Percentiles rank a stretch among this genome's conserved stretches.
Evolutionary conservation across 257 asterid genomes (phyloP).

Genomic region (Schizonepeta tenuifolia): DNA sequence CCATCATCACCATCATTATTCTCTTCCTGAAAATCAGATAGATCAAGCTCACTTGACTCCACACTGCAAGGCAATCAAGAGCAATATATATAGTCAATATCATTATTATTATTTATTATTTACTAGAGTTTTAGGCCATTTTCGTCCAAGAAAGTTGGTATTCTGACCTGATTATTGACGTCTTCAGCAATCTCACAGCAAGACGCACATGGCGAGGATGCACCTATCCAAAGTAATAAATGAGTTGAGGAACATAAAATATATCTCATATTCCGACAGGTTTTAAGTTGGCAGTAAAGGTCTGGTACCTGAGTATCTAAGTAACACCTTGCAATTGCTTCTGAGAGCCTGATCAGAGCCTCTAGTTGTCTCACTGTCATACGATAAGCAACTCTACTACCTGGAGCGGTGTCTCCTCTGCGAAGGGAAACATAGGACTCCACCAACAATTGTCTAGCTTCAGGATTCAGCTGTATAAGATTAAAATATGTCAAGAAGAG

Average conservation of each 20-base stretch:
- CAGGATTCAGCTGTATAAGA: constrained; percentile 67
- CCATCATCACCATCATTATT: constrained; percentile 46
- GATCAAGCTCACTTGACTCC: constrained; percentile 93
- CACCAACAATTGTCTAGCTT: constrained; percentile 79
- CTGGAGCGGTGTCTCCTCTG: constrained; percentile 90
- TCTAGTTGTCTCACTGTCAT: constrained; percentile 98
- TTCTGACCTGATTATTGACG: constrained; percentile 87
- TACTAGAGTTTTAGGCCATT: not conserved
- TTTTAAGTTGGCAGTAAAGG: not conserved
- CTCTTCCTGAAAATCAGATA: constrained; percentile 92
- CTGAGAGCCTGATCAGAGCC: constrained; percentile 94
- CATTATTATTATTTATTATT: not conserved
- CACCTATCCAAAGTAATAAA: constrained; percentile 54
- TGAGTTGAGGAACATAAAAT: constrained; percentile 13
- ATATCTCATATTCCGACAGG: not conserved
- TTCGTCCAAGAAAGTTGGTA: constrained; percentile 17
- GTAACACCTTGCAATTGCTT: constrained; percentile 93
- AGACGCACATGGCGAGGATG: constrained; percentile 69
- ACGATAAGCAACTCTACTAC: constrained; percentile 97
- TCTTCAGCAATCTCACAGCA: constrained; percentile 81
- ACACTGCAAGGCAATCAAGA: constrained; percentile 61
- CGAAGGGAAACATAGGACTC: constrained; percentile 92
- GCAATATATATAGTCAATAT: not conserved
- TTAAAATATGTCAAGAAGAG: constrained; percentile 28
- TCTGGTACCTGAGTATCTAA: constrained; percentile 69